Base-by-base conservation (phyloP, 2,329 filamentous ascomycete genomes). In the Aspergillus spinulosporus region DNA sequence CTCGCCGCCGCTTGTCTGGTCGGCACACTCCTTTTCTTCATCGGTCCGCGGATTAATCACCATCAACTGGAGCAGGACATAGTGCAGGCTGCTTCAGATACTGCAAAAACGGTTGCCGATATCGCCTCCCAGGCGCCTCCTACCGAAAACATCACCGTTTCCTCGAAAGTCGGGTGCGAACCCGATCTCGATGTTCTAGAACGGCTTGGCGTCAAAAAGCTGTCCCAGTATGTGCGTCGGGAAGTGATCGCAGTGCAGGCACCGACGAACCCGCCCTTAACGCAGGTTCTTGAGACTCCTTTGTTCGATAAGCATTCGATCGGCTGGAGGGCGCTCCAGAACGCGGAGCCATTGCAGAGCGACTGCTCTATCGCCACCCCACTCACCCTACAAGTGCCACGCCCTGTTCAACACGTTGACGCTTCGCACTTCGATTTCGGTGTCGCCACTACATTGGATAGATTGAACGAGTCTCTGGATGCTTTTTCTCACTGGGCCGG, bases 401-500 rank as follows among this genome's bases (percentile, higher is more conserved):
- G 63, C 0, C 74, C 78, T 0, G 76, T 78, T 0, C 64, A 66
- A 31, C 63, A 70, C 31, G 74, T 74, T 6, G 82, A 82, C 59
- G 71, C 75, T 0, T 72, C 74, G 3, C 77, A 84, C 50, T 75
- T 85, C 44, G 69, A 83, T 55, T 86, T 87, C 58, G 84, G 82
- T 54, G 77, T 86, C 3, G 81, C 83, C 0, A 84, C 83, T 21
- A 79, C 74, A 6, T 73, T 80, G 32, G 73, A 76, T 28, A 77
- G 84, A 36, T 68, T 86, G 54, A 69, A 76, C 39, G 74, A 77
- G 5, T 82, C 82, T 0, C 69, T 84, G 37, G 70, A 77, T 8
- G 74, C 78, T 11, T 82, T 86, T 54, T 70, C 77, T 11, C 82
- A 83, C 59, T 86, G 83, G 84, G 76, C 85, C 1, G 73, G 78